Percentiles rank a stretch among this genome's conserved stretches.
Evolutionary conservation across 805 yeast genomes (phyloP).

Genomic region (Cyberlindnera sargentensis): DNA sequence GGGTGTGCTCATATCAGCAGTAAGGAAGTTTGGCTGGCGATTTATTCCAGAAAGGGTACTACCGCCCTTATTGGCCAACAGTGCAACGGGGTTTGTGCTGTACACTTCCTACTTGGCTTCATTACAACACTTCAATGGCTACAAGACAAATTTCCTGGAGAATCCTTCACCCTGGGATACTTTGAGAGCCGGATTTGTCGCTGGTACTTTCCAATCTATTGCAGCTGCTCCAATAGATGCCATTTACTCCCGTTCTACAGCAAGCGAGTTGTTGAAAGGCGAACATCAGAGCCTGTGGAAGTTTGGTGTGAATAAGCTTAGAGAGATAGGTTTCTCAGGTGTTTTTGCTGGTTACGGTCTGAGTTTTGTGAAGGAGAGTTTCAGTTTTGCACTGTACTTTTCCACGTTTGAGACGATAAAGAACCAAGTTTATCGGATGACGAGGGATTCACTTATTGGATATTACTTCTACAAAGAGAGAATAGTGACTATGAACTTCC

Average conservation of each 20-base stretch:
- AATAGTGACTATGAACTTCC: slow-evolving; percentile 21
- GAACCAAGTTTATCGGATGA: slow-evolving; percentile 50
- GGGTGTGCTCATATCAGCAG: slow-evolving; percentile 65
- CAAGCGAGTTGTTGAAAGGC: slow-evolving; percentile 65
- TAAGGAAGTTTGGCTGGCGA: slow-evolving; percentile 75
- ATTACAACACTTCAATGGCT: slow-evolving; percentile 31
- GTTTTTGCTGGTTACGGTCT: slow-evolving; percentile 88
- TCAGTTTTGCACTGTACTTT: slow-evolving; percentile 82
- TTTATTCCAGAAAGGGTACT: slow-evolving; percentile 73
- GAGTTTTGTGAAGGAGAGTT: slow-evolving; percentile 67
- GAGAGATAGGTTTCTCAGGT: slow-evolving; percentile 71
- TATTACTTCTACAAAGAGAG: slow-evolving; percentile 35
- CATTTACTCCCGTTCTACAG: slow-evolving; percentile 71
- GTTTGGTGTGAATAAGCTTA: slow-evolving; percentile 62
- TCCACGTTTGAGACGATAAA: slow-evolving; percentile 74
- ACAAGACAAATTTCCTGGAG: slow-evolving; percentile 15
- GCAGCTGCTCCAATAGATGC: slow-evolving; percentile 95
- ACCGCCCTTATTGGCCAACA: slow-evolving; percentile 85
- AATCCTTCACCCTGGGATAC: slow-evolving; percentile 42
- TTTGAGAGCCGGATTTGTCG: slow-evolving; percentile 71
- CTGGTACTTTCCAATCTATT: slow-evolving; percentile 82
- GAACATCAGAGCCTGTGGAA: slow-evolving; percentile 68
- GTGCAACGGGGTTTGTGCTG: slow-evolving; percentile 80
- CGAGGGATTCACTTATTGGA: slow-evolving; percentile 38
- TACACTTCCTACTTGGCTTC: slow-evolving; percentile 74